phyloP scores from a whole-genome alignment of 495 filamentous ascomycete species.

The Peziza echinospora region DNA sequence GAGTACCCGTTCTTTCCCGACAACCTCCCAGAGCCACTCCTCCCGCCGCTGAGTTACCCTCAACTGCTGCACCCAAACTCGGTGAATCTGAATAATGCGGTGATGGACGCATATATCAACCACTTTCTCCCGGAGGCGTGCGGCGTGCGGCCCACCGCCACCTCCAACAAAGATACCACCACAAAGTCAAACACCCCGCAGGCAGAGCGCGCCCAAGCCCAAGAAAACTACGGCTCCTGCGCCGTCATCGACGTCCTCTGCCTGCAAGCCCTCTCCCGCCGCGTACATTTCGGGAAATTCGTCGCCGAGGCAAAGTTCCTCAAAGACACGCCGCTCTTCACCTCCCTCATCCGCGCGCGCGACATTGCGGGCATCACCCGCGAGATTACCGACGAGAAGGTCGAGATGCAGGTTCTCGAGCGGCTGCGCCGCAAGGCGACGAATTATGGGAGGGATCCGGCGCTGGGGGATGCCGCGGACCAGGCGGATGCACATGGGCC shows the following conservation, averaged over 20 bases:
- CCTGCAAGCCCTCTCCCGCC: conserved; percentile 72
- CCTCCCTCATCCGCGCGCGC: conserved; percentile 50
- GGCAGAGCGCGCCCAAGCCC: conserved; percentile 62
- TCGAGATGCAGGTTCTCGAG: conserved; percentile 83
- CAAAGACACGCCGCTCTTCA: conserved; percentile 59
- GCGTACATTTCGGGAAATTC: conserved; percentile 97
- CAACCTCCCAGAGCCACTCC: conserved; percentile 53
- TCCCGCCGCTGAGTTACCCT: conserved; percentile 77
- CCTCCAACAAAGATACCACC: too few relatives aligned
- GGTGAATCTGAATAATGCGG: conserved; percentile 73
- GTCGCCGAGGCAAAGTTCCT: conserved; percentile 97
- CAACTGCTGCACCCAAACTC: conserved; percentile 75
- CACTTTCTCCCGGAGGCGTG: conserved; percentile 67
- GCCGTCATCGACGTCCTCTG: conserved; percentile 80
- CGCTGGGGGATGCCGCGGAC: conserved; percentile 23
- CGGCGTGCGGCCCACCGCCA: conserved; percentile 18
- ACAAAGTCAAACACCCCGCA: conserved; percentile 36
- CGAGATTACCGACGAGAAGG: conserved; percentile 73
- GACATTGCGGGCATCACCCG: conserved; percentile 64
- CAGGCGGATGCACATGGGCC: conserved; percentile 16
- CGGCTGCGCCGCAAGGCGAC: conserved; percentile 73
- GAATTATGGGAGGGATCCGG: conserved; percentile 87
- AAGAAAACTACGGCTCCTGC: conserved; percentile 88
- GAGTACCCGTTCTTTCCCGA: conserved; percentile 96
- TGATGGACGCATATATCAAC: conserved; percentile 68